These are phyloP conservation scores for Chalciporus chontae DNA, from an alignment of 768 basidiomycete genomes.

Conservation along the genomic window DNA sequence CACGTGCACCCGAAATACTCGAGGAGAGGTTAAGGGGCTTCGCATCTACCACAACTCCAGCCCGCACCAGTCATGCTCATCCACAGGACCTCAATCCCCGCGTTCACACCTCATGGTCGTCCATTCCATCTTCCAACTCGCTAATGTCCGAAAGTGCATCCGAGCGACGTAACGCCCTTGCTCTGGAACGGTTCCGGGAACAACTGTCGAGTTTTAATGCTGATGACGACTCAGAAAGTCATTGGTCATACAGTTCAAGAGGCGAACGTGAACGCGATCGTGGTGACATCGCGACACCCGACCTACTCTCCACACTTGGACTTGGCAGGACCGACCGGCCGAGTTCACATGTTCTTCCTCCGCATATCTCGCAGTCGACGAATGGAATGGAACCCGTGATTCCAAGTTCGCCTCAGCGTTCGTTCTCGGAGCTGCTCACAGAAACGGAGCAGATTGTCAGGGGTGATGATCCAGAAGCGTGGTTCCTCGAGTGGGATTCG, in stretches of 20 bases:
- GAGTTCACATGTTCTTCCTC: conserved; percentile 5
- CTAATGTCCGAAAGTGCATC: conserved; percentile 43
- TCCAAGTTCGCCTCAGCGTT: conserved; percentile 15
- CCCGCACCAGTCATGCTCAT: conserved; percentile 2
- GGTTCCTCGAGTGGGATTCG: conserved; percentile 19
- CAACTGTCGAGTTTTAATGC: conserved; percentile 19
- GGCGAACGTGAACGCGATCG: conserved; percentile 15
- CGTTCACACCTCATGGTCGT: conserved; percentile 26
- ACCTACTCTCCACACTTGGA: too few relatives aligned
- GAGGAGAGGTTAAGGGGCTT: conserved; percentile 8
- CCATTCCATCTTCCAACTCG: conserved; percentile 36
- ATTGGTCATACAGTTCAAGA: conserved; percentile 10
- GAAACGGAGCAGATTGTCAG: conserved; percentile 10
- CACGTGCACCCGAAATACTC: conserved; percentile 13
- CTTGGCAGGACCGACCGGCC: too few relatives aligned
- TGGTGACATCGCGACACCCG: too few relatives aligned
- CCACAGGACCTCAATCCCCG: conserved; percentile 18
- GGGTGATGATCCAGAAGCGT: conserved; percentile 13
- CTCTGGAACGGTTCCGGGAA: conserved; percentile 34
- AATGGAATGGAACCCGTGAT: conserved; percentile 5
- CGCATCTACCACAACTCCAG: conserved; percentile 8
- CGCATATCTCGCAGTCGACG: not conserved
- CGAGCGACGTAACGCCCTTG: conserved; percentile 38
- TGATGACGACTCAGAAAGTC: conserved; percentile 24
- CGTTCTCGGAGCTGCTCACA: conserved; percentile 22